phyloP scores from a whole-genome alignment of 208 protist genomes.

The Acanthamoeba quina region DNA sequence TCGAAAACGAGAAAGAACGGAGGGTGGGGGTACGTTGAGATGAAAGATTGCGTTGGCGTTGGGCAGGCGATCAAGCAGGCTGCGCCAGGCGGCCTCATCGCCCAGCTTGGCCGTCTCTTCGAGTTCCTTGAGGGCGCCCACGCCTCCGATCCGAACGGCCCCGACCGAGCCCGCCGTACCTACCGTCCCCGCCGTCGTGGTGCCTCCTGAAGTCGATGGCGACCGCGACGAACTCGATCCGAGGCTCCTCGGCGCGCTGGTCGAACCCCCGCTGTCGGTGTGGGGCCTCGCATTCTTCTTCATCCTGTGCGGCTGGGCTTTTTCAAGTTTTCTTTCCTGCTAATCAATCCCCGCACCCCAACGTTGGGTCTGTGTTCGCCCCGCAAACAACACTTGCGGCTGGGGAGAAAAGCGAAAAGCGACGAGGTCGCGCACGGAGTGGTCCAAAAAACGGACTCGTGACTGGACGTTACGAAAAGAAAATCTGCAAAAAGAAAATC shows the following conservation, averaged over 20 bases:
- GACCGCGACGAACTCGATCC: neutral
- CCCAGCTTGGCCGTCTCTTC: constrained; percentile 12
- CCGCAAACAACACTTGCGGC: too few species aligned
- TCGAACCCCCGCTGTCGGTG: neutral
- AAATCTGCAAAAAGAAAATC: too few species aligned
- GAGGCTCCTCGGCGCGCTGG: neutral
- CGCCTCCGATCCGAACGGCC: neutral
- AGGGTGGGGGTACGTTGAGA: neutral
- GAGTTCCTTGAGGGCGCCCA: constrained; percentile 4
- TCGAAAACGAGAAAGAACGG: neutral
- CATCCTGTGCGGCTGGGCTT: neutral
- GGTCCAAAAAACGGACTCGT: too few species aligned
- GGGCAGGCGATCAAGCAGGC: constrained; percentile 1
- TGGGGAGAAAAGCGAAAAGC: too few species aligned
- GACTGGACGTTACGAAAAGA: too few species aligned
- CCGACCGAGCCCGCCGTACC: neutral
- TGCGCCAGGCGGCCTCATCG: constrained; percentile 7
- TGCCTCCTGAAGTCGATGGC: neutral
- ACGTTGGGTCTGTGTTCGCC: neutral
- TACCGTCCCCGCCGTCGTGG: neutral
- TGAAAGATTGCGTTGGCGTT: constrained; percentile 20
- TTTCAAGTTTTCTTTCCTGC: neutral
- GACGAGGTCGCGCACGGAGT: too few species aligned
- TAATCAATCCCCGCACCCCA: too few species aligned
- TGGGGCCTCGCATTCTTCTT: neutral